Conservation (phyloP, 2,329 filamentous ascomycete genomes). For the Scytalidium sp. region DNA sequence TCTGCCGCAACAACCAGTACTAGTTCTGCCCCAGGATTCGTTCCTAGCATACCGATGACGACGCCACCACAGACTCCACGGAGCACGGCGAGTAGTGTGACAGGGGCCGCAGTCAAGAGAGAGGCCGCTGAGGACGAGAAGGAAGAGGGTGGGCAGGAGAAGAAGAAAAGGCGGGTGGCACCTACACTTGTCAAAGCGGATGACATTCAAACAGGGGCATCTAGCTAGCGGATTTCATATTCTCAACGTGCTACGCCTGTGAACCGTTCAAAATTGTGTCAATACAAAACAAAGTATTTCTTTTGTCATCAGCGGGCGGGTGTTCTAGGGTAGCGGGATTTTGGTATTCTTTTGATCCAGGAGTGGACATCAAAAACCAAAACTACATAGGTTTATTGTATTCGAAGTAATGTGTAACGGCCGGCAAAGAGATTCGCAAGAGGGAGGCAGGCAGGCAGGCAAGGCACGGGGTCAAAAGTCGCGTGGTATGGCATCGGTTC, state of each 20-base stretch:
- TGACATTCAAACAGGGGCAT: neutral
- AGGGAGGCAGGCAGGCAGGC: too few species aligned
- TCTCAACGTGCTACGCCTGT: too few species aligned
- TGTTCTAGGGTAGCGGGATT: neutral
- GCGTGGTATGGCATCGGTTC: too few species aligned
- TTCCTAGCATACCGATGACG: slow-evolving; percentile 67
- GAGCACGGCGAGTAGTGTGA: slow-evolving; percentile 54
- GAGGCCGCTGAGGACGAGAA: slow-evolving; percentile 48
- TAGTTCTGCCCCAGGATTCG: slow-evolving; percentile 32
- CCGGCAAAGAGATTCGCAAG: too few species aligned
- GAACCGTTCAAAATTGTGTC: too few species aligned
- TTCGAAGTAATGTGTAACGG: neutral
- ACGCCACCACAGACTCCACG: slow-evolving; percentile 89
- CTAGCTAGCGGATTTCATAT: neutral
- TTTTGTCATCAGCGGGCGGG: neutral
- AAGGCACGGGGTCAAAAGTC: too few species aligned
- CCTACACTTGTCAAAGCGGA: slow-evolving; percentile 52
- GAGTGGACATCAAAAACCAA: too few species aligned
- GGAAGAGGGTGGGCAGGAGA: slow-evolving; percentile 49
- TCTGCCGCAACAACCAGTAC: slow-evolving; percentile 57
- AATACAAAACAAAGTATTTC: too few species aligned
- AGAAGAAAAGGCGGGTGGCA: slow-evolving; percentile 69
- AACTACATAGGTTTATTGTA: neutral
- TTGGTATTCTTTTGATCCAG: too few species aligned
- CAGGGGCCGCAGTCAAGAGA: slow-evolving; percentile 44